Base-by-base conservation (phyloP, 2,329 filamentous ascomycete genomes). In the Paracoccidioides lutzii region DNA sequence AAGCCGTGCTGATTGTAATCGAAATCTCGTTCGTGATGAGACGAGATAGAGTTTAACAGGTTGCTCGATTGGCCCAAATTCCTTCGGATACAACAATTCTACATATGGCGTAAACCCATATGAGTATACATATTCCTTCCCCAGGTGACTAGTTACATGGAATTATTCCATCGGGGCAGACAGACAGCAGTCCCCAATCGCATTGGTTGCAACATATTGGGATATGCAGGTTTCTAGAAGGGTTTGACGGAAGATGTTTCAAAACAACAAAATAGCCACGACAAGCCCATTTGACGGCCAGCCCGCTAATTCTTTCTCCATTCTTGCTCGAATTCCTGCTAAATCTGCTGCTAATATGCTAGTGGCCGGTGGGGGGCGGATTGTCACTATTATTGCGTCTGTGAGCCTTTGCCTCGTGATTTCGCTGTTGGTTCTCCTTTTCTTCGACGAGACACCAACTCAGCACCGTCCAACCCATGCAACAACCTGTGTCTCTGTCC, bases 211-310 rank as follows among this genome's bases (percentile, higher is more conserved):
- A 48, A n/a, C 5, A 0, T 3, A 3, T 15, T n/a, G 46, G 22
- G 37, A 38, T n/a, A 37, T 37, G 46, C 46, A 38, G 15, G 46
- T 33, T 50, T 50, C 46, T 33, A 50, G 46, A 50, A 50, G 46
- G 30, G 15, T 33, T 33, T 12, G n/a, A 50, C 38, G 46, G 46
- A 50, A 50, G 33, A 6, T 50, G 33, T 38, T 50, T 38, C 32
- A 50, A 7, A n/a, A 50, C 33, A 50, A 50, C 33, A 50, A 50
- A 50, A 50, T 50, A 50, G 46, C 32, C 37, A 50, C 5, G 46
- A 33, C 15, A 30, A 6, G 46, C 28, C 14, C 12, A n/a, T 35
- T 33, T 35, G 44, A 33, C 8, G 45, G 45, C 14, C 43, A n/a
- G n/a, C 12, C 12, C 46, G 9, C 32, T 49, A 37, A 15, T 33